These are phyloP conservation scores for Talinum fruticosum DNA, from an alignment of 148 eudicot genomes.

Conservation along the genomic window DNA sequence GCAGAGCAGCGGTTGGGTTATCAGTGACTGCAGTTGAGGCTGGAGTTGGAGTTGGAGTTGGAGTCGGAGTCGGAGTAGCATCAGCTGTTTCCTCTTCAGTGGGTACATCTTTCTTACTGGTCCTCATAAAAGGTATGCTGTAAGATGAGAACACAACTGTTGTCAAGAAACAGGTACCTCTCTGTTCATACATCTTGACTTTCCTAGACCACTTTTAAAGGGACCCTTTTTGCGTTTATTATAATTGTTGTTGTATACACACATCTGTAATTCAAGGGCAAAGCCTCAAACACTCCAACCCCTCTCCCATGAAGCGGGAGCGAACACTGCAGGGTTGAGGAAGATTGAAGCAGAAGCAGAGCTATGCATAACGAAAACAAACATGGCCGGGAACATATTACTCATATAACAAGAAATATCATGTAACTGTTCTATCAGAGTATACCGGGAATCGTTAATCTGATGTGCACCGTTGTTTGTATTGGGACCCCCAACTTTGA, in stretches of 20 bases:
- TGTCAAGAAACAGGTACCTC: background rate
- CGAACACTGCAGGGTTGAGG: no score
- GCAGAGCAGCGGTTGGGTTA: conserved; percentile 12
- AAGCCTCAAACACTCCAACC: no score
- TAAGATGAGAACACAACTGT: conserved; percentile 7
- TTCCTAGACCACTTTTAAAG: no score
- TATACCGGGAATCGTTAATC: no score
- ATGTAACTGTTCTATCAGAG: background rate
- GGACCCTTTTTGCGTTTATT: no score
- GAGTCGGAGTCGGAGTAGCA: conserved; percentile 18
- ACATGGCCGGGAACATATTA: background rate
- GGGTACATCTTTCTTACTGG: conserved; percentile 46
- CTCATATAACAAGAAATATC: background rate
- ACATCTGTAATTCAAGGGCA: no score
- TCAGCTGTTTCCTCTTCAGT: conserved; percentile 36
- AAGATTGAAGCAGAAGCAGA: no score
- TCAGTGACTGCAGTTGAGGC: conserved; percentile 19
- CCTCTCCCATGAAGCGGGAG: no score
- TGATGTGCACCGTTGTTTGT: background rate
- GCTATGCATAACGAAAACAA: no score
- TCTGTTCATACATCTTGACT: no score
- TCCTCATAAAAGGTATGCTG: conserved; percentile 71
- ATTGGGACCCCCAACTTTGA: background rate
- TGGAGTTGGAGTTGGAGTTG: conserved; percentile 26
- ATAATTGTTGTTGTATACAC: no score